Evolutionary conservation across 2,329 filamentous ascomycete species (phyloP).

Genomic region (Aspergillus vadensis): DNA sequence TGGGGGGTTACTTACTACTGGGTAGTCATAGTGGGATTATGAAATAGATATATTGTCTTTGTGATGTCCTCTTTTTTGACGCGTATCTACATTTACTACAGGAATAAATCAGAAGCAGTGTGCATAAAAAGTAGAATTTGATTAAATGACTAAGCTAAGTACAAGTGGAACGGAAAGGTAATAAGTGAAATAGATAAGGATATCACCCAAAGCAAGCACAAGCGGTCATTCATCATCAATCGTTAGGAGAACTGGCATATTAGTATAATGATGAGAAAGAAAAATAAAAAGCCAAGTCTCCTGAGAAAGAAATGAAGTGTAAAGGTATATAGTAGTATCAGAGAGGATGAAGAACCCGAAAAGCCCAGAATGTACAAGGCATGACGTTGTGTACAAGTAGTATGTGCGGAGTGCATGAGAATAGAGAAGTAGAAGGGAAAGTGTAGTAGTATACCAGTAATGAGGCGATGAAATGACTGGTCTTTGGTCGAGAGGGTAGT

Average conservation of each 20-base stretch:
- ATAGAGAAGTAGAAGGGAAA: background rate
- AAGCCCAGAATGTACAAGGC: background rate
- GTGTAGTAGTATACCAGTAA: background rate
- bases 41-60: too few relatives aligned
- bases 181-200: background rate
- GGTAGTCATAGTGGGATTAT: too few relatives aligned
- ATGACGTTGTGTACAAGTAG: background rate
- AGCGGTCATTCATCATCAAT: conserved; percentile 2
- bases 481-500: background rate
- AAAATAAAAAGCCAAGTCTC: background rate
- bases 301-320: background rate
- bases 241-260: background rate
- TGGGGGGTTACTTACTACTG: too few relatives aligned
- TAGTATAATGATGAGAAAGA: background rate
- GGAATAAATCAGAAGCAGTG: too few relatives aligned
- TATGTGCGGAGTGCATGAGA: background rate
- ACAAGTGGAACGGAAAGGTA: background rate
- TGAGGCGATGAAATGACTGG: background rate
- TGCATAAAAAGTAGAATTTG: background rate
- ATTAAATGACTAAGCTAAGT: background rate
- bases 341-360: conserved; percentile 1
- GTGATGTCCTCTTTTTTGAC: too few relatives aligned
- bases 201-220: background rate
- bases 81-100: too few relatives aligned
- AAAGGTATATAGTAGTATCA: background rate